A percentile compares a stretch with the other conserved stretches of the same genome.
phyloP scores from a whole-genome alignment of 2,329 filamentous ascomycete genomes.

The Ilyonectria destructans region DNA sequence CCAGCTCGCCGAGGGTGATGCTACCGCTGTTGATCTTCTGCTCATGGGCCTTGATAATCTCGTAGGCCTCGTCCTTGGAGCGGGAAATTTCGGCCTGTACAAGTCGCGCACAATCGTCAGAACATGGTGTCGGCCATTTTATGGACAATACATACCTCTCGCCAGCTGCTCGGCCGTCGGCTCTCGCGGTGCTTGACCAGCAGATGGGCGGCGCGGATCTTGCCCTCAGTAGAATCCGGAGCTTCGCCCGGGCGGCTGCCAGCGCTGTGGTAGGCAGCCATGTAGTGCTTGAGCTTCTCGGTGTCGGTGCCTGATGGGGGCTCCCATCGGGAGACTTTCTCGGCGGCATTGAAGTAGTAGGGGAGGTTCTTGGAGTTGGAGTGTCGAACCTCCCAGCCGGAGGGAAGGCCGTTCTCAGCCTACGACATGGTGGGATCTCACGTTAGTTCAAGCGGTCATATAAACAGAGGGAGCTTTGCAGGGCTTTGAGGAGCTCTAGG shows the following conservation, averaged over 20 bases:
- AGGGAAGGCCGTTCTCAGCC: conserved; percentile 85
- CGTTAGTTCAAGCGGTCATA: conserved; percentile 25
- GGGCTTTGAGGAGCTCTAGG: not conserved
- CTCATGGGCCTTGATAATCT: conserved; percentile 84
- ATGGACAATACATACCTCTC: conserved; percentile 69
- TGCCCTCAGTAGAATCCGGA: conserved; percentile 73
- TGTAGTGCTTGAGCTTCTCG: conserved; percentile 93
- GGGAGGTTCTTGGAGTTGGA: conserved; percentile 99
- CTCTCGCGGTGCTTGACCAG: conserved; percentile 95
- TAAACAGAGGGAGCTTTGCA: not conserved
- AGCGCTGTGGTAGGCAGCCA: conserved; percentile 87
- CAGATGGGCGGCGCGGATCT: conserved; percentile 94
- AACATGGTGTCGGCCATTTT: not conserved
- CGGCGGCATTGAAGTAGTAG: conserved; percentile 95
- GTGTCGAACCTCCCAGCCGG: conserved; percentile 95
- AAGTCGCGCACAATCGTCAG: conserved; percentile 19
- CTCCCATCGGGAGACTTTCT: conserved; percentile 95
- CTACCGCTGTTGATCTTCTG: conserved; percentile 81
- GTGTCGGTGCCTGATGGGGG: conserved; percentile 90
- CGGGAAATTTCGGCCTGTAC: conserved; percentile 84
- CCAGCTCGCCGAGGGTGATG: conserved; percentile 84
- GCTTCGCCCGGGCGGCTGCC: conserved; percentile 60
- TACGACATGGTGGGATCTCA: conserved; percentile 49
- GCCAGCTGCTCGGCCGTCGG: conserved; percentile 92
- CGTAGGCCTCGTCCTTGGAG: conserved; percentile 87